Conservation (phyloP, 139 green algal species). For the Tetratostichococcus sp. region DNA sequence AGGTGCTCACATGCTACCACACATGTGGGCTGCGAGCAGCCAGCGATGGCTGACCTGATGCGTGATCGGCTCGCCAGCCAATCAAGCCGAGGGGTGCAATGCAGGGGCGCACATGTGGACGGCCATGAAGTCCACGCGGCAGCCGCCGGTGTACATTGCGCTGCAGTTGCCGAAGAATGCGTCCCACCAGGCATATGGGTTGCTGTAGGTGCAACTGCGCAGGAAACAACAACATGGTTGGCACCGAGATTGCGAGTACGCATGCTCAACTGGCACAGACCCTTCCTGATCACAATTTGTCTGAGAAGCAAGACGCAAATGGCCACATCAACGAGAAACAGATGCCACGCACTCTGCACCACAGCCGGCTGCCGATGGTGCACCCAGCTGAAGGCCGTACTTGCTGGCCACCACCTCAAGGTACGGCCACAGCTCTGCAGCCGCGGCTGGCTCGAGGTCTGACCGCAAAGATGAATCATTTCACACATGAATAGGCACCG, state of each 20-base stretch:
- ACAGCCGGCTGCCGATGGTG: background rate
- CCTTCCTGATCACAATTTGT: too few species aligned
- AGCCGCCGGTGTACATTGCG: constrained; percentile 1
- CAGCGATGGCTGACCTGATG: too few species aligned
- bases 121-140: constrained; percentile 15
- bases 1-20: too few species aligned
- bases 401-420: constrained; percentile 5
- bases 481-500: too few species aligned
- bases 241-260: too few species aligned
- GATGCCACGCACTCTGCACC: background rate
- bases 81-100: background rate
- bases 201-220: background rate
- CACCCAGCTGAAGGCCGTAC: constrained; percentile 6
- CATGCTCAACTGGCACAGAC: too few species aligned
- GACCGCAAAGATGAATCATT: too few species aligned
- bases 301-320: too few species aligned
- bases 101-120: constrained; percentile 6
- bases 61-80: too few species aligned
- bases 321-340: too few species aligned
- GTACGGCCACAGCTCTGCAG: constrained; percentile 6
- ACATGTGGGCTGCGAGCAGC: too few species aligned
- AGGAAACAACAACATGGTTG: background rate
- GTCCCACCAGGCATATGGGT: constrained; percentile 13
- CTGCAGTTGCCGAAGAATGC: constrained; percentile 6
- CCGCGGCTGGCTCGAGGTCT: background rate